These are phyloP conservation scores for Nitzschia sp. DNA, from an alignment of 108 stramenopile genomes.

Conservation along the genomic window DNA sequence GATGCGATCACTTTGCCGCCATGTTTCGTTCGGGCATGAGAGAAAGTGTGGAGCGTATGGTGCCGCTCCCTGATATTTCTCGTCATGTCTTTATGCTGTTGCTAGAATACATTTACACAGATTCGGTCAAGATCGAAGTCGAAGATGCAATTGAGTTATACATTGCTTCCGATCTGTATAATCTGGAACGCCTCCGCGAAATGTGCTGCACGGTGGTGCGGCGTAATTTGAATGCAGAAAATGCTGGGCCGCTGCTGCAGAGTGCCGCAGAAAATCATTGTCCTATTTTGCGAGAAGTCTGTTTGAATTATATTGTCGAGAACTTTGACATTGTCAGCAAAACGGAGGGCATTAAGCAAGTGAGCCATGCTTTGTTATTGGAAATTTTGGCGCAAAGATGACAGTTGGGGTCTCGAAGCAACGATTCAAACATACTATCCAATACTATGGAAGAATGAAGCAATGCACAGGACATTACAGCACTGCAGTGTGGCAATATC, in stretches of 20 bases:
- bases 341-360: conserved; percentile 91
- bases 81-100: conserved; percentile 85
- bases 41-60: conserved; percentile 67
- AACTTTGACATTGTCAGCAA: conserved; percentile 96
- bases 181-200: conserved; percentile 88
- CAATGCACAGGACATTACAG: neutral
- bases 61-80: conserved; percentile 73
- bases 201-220: conserved; percentile 93
- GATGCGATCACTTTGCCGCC: conserved; percentile 95
- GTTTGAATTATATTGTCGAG: conserved; percentile 88
- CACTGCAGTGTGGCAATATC: too few relatives aligned
- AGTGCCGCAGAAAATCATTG: conserved; percentile 91
- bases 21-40: conserved; percentile 96
- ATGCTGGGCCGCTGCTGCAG: conserved; percentile 87
- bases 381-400: conserved; percentile 84
- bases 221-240: conserved; percentile 86
- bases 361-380: conserved; percentile 87
- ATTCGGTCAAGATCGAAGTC: conserved; percentile 85
- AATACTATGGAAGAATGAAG: too few relatives aligned
- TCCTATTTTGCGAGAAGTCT: conserved; percentile 83
- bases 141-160: conserved; percentile 92
- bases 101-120: conserved; percentile 95
- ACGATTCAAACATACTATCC: too few relatives aligned
- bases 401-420: too few relatives aligned
- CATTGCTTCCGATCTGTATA: conserved; percentile 91